Evolutionary conservation across 169 alveolate genomes (phyloP), one percentile per base, ranked within the genome.

Genomic region (Plasmodium adleri): DNA sequence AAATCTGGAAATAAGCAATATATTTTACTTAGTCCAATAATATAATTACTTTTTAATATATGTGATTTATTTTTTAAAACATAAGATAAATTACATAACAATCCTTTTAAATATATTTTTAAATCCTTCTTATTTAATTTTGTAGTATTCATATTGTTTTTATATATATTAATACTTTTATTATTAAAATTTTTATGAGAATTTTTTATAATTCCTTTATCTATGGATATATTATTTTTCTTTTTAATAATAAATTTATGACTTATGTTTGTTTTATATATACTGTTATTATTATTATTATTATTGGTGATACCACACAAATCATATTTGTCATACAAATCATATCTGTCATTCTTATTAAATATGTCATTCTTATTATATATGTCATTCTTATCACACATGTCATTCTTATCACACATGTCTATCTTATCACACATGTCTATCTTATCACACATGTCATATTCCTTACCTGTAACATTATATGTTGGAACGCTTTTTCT

Each of bases 21-120:
- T 50, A 78, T 59, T 78, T 66, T 78, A 71, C 89, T 78, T 64
- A 78, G 62, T 52, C 89, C 89, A 26, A 64, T 66, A 54, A 78
- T 78, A 78, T 64, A 78, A 66, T 66, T 78, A 50, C 39, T 26
- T n/a, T 52, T 66, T 71, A 66, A 66, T 47, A 66, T 15, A n/a
- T 15, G 67, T 28, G 60, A 68, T 67, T 78, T 78, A 64, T 78
- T 64, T 43, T 60, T 54, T 66, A 78, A 59, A 32, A 73, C 89
- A 78, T 64, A 78, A 0, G 89, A 78, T 17, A 78, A 64, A 78
- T 78, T 78, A 12, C 68, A 64, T n/a, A 78, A 66, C 7, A 78
- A 49, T 4, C 78, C 64, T 59, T 78, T 78, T 20, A 78, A 52
- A 58, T 78, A 78, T 17, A 52, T 28, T 66, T 78, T 66, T 24